Percentiles rank a stretch among this genome's conserved stretches.
Evolutionary conservation across 1,284 basidiomycete species (phyloP).

Genomic region (Irpex rosettiformis): DNA sequence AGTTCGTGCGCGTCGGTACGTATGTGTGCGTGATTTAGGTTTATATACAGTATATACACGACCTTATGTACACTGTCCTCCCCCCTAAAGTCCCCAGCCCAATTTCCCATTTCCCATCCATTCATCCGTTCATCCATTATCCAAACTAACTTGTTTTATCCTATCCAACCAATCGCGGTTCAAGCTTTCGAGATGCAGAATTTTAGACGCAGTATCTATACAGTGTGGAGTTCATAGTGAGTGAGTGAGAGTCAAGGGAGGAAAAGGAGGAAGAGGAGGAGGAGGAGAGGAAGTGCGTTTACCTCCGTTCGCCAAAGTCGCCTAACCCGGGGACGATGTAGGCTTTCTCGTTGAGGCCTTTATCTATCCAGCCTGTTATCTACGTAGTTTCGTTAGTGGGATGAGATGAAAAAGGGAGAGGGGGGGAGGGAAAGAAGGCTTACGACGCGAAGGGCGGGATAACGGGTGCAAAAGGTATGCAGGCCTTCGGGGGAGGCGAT

Average conservation of each 20-base stretch:
- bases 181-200: too few relatives aligned
- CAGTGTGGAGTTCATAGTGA: not conserved
- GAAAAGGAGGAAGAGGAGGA: conserved; percentile 9
- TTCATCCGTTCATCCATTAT: too few relatives aligned
- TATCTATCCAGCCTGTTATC: conserved; percentile 97
- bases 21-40: too few relatives aligned
- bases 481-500: conserved; percentile 93
- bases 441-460: conserved; percentile 82
- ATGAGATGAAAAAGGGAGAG: not conserved
- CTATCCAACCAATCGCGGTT: too few relatives aligned
- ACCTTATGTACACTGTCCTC: too few relatives aligned
- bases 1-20: too few relatives aligned
- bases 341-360: conserved; percentile 88
- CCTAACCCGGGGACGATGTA: conserved; percentile 89
- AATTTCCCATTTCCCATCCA: too few relatives aligned
- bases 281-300: not conserved
- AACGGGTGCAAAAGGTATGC: conserved; percentile 75
- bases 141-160: too few relatives aligned
- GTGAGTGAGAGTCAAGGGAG: not conserved
- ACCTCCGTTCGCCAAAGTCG: conserved; percentile 90
- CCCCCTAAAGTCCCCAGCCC: too few relatives aligned
- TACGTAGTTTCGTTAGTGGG: too few relatives aligned
- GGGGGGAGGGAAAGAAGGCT: conserved; percentile 28
- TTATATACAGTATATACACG: too few relatives aligned
- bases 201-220: conserved; percentile 14